Evolutionary conservation across 2,329 filamentous ascomycete species (phyloP).

Genomic region (Neospermospora avenae): DNA sequence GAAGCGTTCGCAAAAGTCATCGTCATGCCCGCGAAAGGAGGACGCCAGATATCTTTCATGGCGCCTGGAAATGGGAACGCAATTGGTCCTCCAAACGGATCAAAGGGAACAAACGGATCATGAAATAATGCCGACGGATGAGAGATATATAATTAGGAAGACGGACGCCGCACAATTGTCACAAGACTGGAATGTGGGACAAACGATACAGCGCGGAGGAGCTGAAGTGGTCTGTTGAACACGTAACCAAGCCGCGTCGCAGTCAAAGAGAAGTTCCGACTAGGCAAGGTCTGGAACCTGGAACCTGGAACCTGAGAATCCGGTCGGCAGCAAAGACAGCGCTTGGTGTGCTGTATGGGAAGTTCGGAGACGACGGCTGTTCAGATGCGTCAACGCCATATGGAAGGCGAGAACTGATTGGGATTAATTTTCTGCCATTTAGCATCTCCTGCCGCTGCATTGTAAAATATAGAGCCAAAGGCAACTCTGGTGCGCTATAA

Average conservation of each 20-base stretch:
- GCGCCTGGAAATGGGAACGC: slow-evolving; percentile 11
- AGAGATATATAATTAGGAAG: background rate
- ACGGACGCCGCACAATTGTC: background rate
- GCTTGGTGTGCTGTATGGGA: background rate
- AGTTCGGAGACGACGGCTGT: background rate
- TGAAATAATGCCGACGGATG: background rate
- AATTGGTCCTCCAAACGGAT: background rate
- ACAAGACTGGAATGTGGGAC: background rate
- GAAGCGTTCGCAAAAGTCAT: slow-evolving; percentile 35
- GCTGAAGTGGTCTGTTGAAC: background rate
- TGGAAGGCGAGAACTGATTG: too few relatives aligned
- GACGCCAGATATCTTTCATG: slow-evolving; percentile 28
- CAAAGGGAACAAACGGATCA: slow-evolving; percentile 7
- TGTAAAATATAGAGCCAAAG: too few relatives aligned
- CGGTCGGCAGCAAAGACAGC: background rate
- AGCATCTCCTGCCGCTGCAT: too few relatives aligned
- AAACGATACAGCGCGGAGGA: background rate
- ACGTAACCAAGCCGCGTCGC: background rate
- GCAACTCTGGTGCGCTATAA: too few relatives aligned
- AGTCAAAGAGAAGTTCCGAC: background rate
- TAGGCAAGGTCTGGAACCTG: slow-evolving; percentile 1
- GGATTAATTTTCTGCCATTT: too few relatives aligned
- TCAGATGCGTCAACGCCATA: too few relatives aligned
- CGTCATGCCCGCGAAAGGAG: slow-evolving; percentile 32
- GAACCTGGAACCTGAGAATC: background rate